Base-by-base conservation (phyloP, 2,329 filamentous ascomycete genomes). In the Talaromyces pinophilus region DNA sequence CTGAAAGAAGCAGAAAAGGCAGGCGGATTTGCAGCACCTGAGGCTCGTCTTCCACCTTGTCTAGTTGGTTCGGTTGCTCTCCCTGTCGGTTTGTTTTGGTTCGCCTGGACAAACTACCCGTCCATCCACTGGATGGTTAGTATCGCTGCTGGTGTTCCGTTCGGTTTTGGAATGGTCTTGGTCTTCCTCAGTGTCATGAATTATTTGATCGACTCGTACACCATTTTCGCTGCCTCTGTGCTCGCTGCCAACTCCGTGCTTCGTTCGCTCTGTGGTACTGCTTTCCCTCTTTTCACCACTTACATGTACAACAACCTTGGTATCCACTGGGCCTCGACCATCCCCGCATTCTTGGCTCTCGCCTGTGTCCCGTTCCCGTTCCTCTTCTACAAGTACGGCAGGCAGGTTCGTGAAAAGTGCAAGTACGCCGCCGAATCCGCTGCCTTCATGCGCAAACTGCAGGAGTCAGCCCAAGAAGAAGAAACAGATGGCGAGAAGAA, bases 21-120 rank as follows among this genome's bases (percentile, higher is more conserved):
- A 19, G 80, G 78, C 2, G 88, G 88, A 5, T 85, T 87, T 66
- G 86, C 86, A 8, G 83, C 87, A n/a, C 87, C 87, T 0, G 86
- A 88, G 76, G 83, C 83, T 46, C 84, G 83, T 59, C 74, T 87
- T 1, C 82, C 83, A 2, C 81, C 83, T 5, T 80, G 78, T 54
- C 82, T 85, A 67, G 67, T 84, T 3, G 82, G 82, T 38, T 81
- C 79, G 63, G 77, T 85, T 25, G 75, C 78, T n/a, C 79, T 89
- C 46, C 86, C 87, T 0, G 74, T 86, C 50, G 83, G 84, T 17
- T 77, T 87, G 4, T 86, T 87, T 74, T 86, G 84, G 84, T 85
- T 87, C 66, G 85, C 85, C 0, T 88, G 86, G 86, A 86, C 86
- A 0, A 83, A 85, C 61, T 82, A 78, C 64, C 79, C 75, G 66